A percentile compares a stretch with the other conserved stretches of the same genome.
phyloP scores from a whole-genome alignment of 169 alveolate genomes.

The Perkinsus olseni region DNA sequence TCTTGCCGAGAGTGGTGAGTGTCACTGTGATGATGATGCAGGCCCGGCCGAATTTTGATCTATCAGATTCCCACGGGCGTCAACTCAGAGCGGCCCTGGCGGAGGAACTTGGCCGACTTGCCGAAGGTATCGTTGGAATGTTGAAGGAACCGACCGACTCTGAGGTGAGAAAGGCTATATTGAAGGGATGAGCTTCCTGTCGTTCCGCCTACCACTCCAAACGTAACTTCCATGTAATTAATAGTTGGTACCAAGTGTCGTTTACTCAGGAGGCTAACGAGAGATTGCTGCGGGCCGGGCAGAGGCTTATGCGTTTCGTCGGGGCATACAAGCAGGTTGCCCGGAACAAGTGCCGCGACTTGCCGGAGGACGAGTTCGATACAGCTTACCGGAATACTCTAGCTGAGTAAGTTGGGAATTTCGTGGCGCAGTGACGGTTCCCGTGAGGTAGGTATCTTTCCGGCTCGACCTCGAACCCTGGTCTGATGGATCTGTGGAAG shows the following conservation, averaged over 20 bases:
- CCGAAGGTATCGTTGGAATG: not conserved
- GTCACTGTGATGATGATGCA: too few relatives aligned
- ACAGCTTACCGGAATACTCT: not conserved
- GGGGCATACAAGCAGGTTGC: not conserved
- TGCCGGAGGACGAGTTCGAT: not conserved
- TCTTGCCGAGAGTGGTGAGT: not conserved
- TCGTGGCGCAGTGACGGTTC: not conserved
- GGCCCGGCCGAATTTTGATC: too few relatives aligned
- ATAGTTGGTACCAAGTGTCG: too few relatives aligned
- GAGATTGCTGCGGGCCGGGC: not conserved
- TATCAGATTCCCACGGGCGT: not conserved
- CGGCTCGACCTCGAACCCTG: not conserved
- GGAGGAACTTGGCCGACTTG: not conserved
- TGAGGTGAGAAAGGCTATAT: not conserved
- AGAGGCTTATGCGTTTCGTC: not conserved
- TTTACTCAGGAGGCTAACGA: not conserved
- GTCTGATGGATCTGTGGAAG: not conserved
- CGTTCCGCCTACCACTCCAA: too few relatives aligned
- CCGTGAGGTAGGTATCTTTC: not conserved
- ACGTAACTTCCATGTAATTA: too few relatives aligned
- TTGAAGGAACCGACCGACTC: not conserved
- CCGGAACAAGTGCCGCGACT: not conserved
- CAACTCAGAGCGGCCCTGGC: not conserved
- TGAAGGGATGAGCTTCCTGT: too few relatives aligned
- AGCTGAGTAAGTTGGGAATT: not conserved